Evolutionary conservation across 495 filamentous ascomycete species (phyloP), one percentile per base, ranked within the genome.

Genomic region (Penicillium herquei): DNA sequence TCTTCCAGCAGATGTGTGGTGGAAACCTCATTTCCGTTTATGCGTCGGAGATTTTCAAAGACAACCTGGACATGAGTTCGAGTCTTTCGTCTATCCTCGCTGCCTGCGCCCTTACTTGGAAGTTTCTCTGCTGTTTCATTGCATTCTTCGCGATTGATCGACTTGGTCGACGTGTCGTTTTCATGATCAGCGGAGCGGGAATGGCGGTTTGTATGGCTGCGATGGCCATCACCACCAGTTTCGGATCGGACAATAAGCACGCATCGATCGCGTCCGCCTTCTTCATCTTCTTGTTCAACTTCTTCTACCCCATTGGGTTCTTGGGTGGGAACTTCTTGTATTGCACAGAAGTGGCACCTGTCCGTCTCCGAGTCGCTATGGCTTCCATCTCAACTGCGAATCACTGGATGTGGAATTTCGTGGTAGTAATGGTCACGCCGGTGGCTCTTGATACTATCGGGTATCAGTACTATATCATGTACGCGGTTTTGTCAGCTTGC

Each of bases 241-340:
- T 72, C 61, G 52, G 57, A 11, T 35, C 53, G 1, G 30, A n/a
- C 10, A 51, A 59, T 41, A 79, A 71, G 64, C 73, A 52, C n/a
- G 70, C 67, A 2, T 71, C 74, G 1, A 61, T 67, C 10, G 60
- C 55, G 0, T 70, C 66, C 0, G 75, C 74, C 1, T 71, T 76
- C 7, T 84, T 84, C 61, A 75, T 86, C 47, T 83, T 83, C 68
- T 67, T 86, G 26, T 86, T 84, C 71, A 83, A 83, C 64, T 67
- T 71, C 39, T 86, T 85, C 73, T 81, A 82, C 62, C 79, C 82
- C 3, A 69, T 81, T 54, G 83, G 82, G 6, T 86, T 82, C 71
- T 66, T 82, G 7, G 82, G 82, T 31, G 78, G 74, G 32, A 81
- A 81, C 51, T 86, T 82, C 66, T 64, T 84, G 12, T 84, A 84